Percentiles rank a stretch among this genome's conserved stretches.
Evolutionary conservation across 345 rosid species (phyloP).

Genomic region (thale cress (Arabidopsis thaliana)): TAIR10.1 NC_003075.7:16670001-16670500

Average conservation of each 20-base stretch:
- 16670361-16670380: background rate
- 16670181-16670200: slow-evolving; percentile 64
- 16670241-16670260: slow-evolving; percentile 69
- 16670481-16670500: slow-evolving; percentile 61
- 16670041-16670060: slow-evolving; percentile 48
- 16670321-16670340: slow-evolving; percentile 94
- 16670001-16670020: slow-evolving; percentile 63
- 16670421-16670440: slow-evolving; percentile 87
- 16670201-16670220: slow-evolving; percentile 75
- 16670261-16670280: slow-evolving; percentile 93
- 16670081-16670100: background rate
- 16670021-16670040: slow-evolving; percentile 56
- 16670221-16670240: slow-evolving; percentile 85
- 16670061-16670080: background rate
- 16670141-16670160: slow-evolving; percentile 42
- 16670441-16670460: slow-evolving; percentile 79
- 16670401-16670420: background rate
- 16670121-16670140: slow-evolving; percentile 55
- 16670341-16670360: slow-evolving; percentile 36
- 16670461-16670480: slow-evolving; percentile 70
- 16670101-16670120: background rate
- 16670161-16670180: slow-evolving; percentile 58
- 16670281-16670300: slow-evolving; percentile 85
- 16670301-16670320: slow-evolving; percentile 71
- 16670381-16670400: background rate